Base-by-base conservation (phyloP, 139 green algal genomes). In the Chlorella vulgaris region DNA sequence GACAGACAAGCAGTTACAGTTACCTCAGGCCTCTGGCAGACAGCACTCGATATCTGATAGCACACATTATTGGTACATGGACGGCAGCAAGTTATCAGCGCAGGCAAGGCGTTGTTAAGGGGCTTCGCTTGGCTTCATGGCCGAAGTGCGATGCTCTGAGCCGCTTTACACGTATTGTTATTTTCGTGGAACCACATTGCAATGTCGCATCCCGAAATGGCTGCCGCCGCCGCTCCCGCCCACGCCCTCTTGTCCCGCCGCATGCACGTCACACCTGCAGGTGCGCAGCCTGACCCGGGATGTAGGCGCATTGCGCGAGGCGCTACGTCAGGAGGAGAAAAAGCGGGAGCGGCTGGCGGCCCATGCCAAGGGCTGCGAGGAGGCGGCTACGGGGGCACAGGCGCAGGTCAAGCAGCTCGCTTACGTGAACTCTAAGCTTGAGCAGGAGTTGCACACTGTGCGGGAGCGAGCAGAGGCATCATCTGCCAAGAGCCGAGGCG, bases 391-490 rank as follows among this genome's bases (percentile, higher is more conserved):
- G 4, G 53, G 55, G 0, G 43, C 60, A 4, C 76, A 90, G 28
- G 31, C 42, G 0, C 47, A 80, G 1, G 36, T 69, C 0, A 74
- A 81, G 62, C 75, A 86, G 75, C 83, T 93, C 29, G n/a, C 69
- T 0, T 93, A 93, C 69, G 81, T 79, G 43, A 93, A 93, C 79
- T 80, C 81, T 51, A 92, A 92, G 83, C 81, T 93, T 31, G 80
- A 85, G 38, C 73, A 86, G 60, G 88, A 93, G 85, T 53, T 89
- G 15, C 83, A 82, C 28, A 71, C 81, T 8, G 68, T 78, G 21
- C 76, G 89, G 66, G 86, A 89, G 38, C 75, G 74, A 4, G 80
- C 69, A 6, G 65, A 80, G 2, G 39, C 71, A 0, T 58, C 68
- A 1, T 38, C 80, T 1, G 83, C 86, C 36, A 66, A 78, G 15